These are phyloP conservation scores for Botrytis deweyae DNA, from an alignment of 2,329 filamentous ascomycete species.

Conservation along the genomic window DNA sequence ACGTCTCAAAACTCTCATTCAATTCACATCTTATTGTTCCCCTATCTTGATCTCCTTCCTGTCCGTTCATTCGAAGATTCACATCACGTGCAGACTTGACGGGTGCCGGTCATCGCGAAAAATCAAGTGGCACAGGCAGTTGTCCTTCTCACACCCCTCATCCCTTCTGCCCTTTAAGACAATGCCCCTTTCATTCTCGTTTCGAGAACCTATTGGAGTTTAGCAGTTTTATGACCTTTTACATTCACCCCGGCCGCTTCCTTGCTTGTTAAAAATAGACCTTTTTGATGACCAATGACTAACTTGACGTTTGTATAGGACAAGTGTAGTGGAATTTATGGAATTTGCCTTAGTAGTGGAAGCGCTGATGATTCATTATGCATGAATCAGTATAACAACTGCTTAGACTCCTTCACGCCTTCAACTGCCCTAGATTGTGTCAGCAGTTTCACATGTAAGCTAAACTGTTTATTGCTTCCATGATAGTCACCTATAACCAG, in stretches of 20 bases:
- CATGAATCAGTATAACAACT: slow-evolving; percentile 27
- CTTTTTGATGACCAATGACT: neutral
- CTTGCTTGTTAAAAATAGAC: neutral
- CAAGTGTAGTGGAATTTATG: slow-evolving; percentile 24
- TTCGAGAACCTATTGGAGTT: neutral
- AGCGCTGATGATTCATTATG: slow-evolving; percentile 21
- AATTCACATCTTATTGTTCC: no score
- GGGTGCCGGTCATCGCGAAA: neutral
- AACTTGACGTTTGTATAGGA: neutral
- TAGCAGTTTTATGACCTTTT: neutral
- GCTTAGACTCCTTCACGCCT: slow-evolving; percentile 24
- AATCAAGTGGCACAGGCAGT: neutral
- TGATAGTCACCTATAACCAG: neutral
- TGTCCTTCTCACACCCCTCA: neutral
- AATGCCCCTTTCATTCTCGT: neutral
- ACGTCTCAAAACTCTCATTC: neutral
- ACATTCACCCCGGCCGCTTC: no score
- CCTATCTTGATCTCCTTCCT: no score
- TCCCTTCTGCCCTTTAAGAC: neutral
- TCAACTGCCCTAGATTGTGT: slow-evolving; percentile 23
- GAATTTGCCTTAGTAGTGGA: slow-evolving; percentile 22
- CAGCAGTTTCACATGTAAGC: slow-evolving; percentile 17
- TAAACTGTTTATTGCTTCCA: neutral
- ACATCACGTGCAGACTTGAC: neutral
- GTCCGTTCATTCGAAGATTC: neutral